phyloP scores from a whole-genome alignment of 1,139 yeast species.

The Blastobotrys capitulatus region DNA sequence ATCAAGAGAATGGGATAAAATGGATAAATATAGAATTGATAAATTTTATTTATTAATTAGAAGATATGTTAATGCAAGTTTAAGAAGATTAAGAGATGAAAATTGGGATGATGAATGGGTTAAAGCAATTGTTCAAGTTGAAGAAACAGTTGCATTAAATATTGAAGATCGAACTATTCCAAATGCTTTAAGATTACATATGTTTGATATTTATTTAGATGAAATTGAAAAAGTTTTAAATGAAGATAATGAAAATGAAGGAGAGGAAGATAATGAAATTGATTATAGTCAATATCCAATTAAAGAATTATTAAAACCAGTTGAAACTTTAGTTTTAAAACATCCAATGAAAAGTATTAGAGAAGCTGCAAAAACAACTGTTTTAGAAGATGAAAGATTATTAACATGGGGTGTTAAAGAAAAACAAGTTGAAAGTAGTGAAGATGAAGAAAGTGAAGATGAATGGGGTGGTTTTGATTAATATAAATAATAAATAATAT shows the following conservation, averaged over 20 bases:
- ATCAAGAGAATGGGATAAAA: slow-evolving; percentile 72
- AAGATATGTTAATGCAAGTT: slow-evolving; percentile 61
- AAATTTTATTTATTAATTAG: slow-evolving; percentile 79
- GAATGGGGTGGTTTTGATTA: slow-evolving; percentile 24
- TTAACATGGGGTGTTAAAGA: slow-evolving; percentile 57
- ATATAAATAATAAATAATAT: too few species aligned
- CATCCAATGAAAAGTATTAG: slow-evolving; percentile 61
- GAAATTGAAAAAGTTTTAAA: slow-evolving; percentile 69
- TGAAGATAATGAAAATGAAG: slow-evolving; percentile 27
- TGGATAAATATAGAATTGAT: slow-evolving; percentile 76
- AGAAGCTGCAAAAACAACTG: slow-evolving; percentile 57
- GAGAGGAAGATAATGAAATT: slow-evolving; percentile 17
- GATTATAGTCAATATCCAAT: slow-evolving; percentile 45
- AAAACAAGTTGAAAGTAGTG: slow-evolving; percentile 33
- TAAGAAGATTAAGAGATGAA: slow-evolving; percentile 49
- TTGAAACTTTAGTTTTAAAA: slow-evolving; percentile 45
- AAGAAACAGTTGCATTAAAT: slow-evolving; percentile 35
- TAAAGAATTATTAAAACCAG: slow-evolving; percentile 50
- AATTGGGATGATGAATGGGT: slow-evolving; percentile 54
- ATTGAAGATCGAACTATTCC: slow-evolving; percentile 45
- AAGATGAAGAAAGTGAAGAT: slow-evolving; percentile 32
- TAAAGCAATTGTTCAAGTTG: slow-evolving; percentile 41
- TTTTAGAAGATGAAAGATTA: slow-evolving; percentile 60
- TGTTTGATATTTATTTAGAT: slow-evolving; percentile 77
- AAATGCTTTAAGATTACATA: slow-evolving; percentile 76